Evolutionary conservation across 2,329 filamentous ascomycete species (phyloP), one percentile per base, ranked within the genome.

Genomic region (Neofusicoccum ribis): DNA sequence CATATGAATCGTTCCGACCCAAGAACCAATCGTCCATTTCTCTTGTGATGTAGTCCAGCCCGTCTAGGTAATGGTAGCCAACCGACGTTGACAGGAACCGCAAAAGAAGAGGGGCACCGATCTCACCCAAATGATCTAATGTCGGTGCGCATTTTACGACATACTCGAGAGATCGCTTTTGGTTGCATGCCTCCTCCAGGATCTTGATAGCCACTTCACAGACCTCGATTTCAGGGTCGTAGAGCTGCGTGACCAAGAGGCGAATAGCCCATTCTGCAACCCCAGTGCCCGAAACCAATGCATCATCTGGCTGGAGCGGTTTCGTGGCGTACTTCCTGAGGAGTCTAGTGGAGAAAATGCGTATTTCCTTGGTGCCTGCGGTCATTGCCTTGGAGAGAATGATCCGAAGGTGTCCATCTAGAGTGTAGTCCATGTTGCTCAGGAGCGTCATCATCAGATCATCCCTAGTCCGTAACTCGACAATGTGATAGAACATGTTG

Each of bases 1-100:
- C 95, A 70, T 99, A 99, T n/a, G 89, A 90, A 76, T 99, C 94
- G 74, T 99, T 99, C 50, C 95, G 89, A 14, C 95, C 95, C 17
- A 99, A 84, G 74, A 98, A 99, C 95, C 95, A 99, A 79, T 99
- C 96, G 71, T 99, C 95, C 95, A 99, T 99, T 77, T 99, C 96
- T 74, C 96, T 95, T 67, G 93, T 97, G 77, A 99, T 99, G 75
- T 99, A 99, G 80, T 99, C 96, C 49, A 99, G 83, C 0, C 93
- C 95, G 74, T 98, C 93, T 5, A 99, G 84, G 77, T 99, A 99
- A 77, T 98, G 93, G 74, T 99, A 99, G 58, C 95, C 95, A 65
- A 97, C 94, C 2, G 93, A 97, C 0, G 94, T 98, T 0, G 93
- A 97, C 63, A 99, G 78, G 77, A 99, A 99, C 46, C 95, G 90